phyloP scores from a whole-genome alignment of 2,329 filamentous ascomycete species.

The Aureobasidium zeae region DNA sequence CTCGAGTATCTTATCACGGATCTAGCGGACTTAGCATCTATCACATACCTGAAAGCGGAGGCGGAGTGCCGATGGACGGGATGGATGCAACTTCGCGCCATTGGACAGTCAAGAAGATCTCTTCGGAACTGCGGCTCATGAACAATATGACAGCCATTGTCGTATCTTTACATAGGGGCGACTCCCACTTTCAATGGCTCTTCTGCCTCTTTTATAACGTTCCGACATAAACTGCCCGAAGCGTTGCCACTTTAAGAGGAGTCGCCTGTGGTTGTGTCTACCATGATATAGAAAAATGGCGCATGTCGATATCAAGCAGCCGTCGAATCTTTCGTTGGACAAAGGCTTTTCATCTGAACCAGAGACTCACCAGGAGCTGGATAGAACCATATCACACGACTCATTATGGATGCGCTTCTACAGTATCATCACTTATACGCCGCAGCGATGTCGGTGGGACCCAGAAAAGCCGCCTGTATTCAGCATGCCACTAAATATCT shows the following conservation, averaged over 20 bases:
- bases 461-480: constrained; percentile 57
- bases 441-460: constrained; percentile 59
- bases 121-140: constrained; percentile 11
- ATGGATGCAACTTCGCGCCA: too few species aligned
- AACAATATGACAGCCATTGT: constrained; percentile 5
- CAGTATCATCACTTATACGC: constrained; percentile 47
- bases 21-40: background rate
- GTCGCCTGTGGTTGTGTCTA: background rate
- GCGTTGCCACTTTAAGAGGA: too few species aligned
- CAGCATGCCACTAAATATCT: constrained; percentile 56
- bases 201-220: background rate
- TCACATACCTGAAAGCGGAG: constrained; percentile 10
- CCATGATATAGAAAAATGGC: background rate
- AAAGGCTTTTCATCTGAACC: background rate
- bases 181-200: background rate
- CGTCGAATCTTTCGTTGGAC: constrained; percentile 6
- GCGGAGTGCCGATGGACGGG: constrained; percentile 13
- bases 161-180: too few species aligned
- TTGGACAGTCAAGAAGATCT: constrained; percentile 2
- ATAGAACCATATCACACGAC: constrained; percentile 12
- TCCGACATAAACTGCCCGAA: too few species aligned
- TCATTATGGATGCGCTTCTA: constrained; percentile 21
- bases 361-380: background rate
- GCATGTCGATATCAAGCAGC: constrained; percentile 4
- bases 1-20: constrained; percentile 13